A percentile compares a stretch with the other conserved stretches of the same genome.
Conservation (phyloP, 2,329 filamentous ascomycete genomes). For the Colletotrichum cuscutae region DNA sequence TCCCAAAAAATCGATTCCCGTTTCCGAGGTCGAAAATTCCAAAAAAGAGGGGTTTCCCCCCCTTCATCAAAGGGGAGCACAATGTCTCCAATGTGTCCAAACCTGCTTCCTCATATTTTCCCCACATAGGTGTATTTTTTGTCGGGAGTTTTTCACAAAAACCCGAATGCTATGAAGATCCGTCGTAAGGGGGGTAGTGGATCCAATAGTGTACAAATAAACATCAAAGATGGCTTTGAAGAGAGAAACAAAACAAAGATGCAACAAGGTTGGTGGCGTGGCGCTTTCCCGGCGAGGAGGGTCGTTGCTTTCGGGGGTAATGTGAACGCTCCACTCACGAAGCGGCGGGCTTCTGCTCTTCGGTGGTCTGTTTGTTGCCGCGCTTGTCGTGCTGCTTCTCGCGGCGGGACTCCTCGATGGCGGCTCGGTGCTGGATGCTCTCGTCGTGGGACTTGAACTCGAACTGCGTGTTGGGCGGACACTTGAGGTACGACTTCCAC, state of each 20-base stretch:
- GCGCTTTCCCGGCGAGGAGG: conserved; percentile 2
- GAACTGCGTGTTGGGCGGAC: conserved; percentile 89
- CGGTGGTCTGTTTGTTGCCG: conserved; percentile 45
- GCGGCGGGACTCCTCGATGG: conserved; percentile 90
- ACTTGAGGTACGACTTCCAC: conserved; percentile 88
- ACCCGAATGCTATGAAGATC: conserved; percentile 33
- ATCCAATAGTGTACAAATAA: conserved; percentile 37
- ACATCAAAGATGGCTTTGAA: conserved; percentile 33
- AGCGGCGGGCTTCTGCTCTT: conserved; percentile 40
- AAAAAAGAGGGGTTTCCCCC: conserved; percentile 9
- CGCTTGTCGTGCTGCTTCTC: conserved; percentile 74
- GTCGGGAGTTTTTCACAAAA: conserved; percentile 16
- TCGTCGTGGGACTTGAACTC: conserved; percentile 97
- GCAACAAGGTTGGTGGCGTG: conserved; percentile 25
- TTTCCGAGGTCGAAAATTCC: conserved; percentile 18
- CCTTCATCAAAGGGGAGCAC: not conserved
- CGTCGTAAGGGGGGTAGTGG: not conserved
- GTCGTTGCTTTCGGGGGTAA: not conserved
- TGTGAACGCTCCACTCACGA: conserved; percentile 12
- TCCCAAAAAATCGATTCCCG: conserved; percentile 4
- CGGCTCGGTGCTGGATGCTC: conserved; percentile 90
- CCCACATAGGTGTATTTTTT: conserved; percentile 31
- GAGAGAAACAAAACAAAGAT: conserved; percentile 17
- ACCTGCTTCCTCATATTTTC: conserved; percentile 23
- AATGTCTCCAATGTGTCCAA: conserved; percentile 6